phyloP scores from a whole-genome alignment of 495 filamentous ascomycete species.

The Xylaria cubensis region DNA sequence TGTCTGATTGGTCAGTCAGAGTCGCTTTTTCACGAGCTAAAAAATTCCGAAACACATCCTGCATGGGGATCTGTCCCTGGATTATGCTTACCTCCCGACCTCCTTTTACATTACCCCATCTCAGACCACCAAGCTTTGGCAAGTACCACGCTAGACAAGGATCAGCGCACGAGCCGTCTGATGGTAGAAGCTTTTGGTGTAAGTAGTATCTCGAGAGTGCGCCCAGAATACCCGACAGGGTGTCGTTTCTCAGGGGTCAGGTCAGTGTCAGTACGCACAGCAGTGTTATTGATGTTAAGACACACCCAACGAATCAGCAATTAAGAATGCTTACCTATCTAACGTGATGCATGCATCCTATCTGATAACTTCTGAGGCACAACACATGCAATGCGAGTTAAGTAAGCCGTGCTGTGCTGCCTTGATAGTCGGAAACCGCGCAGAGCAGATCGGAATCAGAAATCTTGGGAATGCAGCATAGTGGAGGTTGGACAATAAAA shows the following conservation, averaged over 20 bases:
- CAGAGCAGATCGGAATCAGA: background rate
- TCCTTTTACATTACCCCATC: no score
- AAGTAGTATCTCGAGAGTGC: no score
- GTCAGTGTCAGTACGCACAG: no score
- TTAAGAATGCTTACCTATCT: background rate
- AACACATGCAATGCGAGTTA: background rate
- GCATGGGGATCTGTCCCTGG: background rate
- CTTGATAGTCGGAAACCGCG: background rate
- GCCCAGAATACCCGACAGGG: no score
- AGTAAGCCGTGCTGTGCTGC: background rate
- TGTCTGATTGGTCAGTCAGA: slow-evolving; percentile 33
- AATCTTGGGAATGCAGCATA: background rate
- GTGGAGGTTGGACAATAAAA: background rate
- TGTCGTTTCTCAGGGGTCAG: no score
- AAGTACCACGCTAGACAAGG: no score
- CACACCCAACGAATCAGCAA: background rate
- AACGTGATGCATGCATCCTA: background rate
- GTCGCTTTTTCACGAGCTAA: background rate
- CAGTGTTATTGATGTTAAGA: background rate
- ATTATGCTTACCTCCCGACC: background rate
- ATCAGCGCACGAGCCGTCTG: no score
- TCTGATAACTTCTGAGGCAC: background rate
- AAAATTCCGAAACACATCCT: slow-evolving; percentile 18
- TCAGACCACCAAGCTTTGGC: no score
- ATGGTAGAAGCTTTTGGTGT: no score